Conservation (phyloP, 2,329 filamentous ascomycete species). For the Zasmidium angulare region DNA sequence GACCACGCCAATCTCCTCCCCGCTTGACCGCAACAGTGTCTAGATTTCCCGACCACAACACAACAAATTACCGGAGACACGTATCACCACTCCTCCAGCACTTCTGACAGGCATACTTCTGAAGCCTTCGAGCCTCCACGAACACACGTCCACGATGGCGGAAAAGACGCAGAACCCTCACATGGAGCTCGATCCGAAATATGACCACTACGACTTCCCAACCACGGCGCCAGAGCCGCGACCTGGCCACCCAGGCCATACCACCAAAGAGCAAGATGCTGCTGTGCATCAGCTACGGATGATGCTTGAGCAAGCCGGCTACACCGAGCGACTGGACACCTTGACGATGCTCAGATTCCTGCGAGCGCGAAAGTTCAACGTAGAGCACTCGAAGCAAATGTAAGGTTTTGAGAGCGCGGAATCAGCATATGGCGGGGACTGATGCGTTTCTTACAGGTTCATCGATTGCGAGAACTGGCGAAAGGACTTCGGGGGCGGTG, state of each 20-base stretch:
- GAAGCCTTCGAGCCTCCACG: background rate
- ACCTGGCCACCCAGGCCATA: slow-evolving; percentile 82
- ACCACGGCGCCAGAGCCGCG: slow-evolving; percentile 69
- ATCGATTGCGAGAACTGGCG: slow-evolving; percentile 88
- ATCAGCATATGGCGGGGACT: slow-evolving; percentile 10
- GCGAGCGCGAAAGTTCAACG: slow-evolving; percentile 92
- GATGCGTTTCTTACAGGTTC: slow-evolving; percentile 64
- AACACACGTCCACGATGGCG: slow-evolving; percentile 3
- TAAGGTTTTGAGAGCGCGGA: slow-evolving; percentile 47
- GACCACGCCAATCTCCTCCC: background rate
- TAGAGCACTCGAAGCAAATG: slow-evolving; percentile 82
- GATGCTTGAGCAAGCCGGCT: slow-evolving; percentile 80
- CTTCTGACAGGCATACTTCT: too few species aligned
- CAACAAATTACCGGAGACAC: background rate
- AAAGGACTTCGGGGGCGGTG: slow-evolving; percentile 69
- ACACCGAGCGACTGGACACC: slow-evolving; percentile 83
- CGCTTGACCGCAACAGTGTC: too few species aligned
- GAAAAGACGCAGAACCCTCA: slow-evolving; percentile 31
- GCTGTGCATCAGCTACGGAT: slow-evolving; percentile 81
- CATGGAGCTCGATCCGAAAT: slow-evolving; percentile 73
- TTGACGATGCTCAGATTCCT: slow-evolving; percentile 77
- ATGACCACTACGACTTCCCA: slow-evolving; percentile 95
- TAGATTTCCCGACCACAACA: background rate
- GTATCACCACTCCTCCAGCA: background rate
- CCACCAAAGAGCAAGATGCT: slow-evolving; percentile 83